Conservation (phyloP, 768 basidiomycete genomes). For the Trametopsis cervina region DNA sequence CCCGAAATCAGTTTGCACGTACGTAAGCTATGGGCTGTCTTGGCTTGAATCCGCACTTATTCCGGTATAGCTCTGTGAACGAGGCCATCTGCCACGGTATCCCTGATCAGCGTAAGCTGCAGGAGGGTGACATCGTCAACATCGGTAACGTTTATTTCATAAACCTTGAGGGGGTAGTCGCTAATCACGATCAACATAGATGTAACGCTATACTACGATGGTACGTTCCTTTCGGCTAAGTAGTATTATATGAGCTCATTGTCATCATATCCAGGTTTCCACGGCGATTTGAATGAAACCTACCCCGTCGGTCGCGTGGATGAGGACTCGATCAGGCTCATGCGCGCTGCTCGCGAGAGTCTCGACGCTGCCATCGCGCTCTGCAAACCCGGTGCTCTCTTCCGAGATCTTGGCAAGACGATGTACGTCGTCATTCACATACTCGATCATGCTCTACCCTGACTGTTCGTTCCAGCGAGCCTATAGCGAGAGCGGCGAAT, state of each 20-base stretch:
- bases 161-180: neutral
- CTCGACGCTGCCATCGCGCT: constrained; percentile 86
- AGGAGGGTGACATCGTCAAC: constrained; percentile 95
- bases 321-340: constrained; percentile 75
- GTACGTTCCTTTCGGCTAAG: too few relatives aligned
- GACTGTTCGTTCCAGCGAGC: constrained; percentile 47
- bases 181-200: constrained; percentile 36
- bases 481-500: constrained; percentile 72
- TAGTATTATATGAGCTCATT: too few relatives aligned
- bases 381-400: constrained; percentile 90
- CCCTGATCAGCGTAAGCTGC: constrained; percentile 75
- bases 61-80: constrained; percentile 65
- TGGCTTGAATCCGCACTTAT: neutral
- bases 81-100: constrained; percentile 98
- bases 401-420: constrained; percentile 79
- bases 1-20: constrained; percentile 97
- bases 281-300: constrained; percentile 89
- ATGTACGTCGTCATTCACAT: constrained; percentile 50
- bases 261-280: constrained; percentile 60
- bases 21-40: constrained; percentile 29
- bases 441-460: neutral
- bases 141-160: constrained; percentile 48
- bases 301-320: constrained; percentile 87
- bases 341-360: constrained; percentile 74
- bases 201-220: constrained; percentile 73